phyloP scores from a whole-genome alignment of 1,139 yeast genomes.

The Pichia sp. region DNA sequence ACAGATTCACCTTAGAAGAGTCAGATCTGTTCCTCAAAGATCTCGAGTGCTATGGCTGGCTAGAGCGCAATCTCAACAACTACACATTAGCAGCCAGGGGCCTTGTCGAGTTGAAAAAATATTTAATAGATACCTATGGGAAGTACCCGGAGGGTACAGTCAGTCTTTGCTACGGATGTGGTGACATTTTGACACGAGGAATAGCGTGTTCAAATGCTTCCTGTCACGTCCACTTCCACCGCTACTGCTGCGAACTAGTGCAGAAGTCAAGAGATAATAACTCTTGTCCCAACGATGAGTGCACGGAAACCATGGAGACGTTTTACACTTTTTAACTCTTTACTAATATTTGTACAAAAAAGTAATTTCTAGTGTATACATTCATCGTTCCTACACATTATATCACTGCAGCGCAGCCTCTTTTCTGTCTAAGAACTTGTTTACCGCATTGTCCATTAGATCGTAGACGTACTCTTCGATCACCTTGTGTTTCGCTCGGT shows the following conservation, averaged over 20 bases:
- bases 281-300: constrained; percentile 31
- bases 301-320: constrained; percentile 22
- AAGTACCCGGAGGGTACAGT: constrained; percentile 39
- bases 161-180: constrained; percentile 49
- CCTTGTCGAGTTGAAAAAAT: constrained; percentile 46
- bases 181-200: constrained; percentile 56
- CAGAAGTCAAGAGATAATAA: constrained; percentile 32
- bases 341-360: neutral
- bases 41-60: constrained; percentile 54
- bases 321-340: constrained; percentile 17
- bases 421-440: constrained; percentile 47
- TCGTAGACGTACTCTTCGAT: constrained; percentile 85
- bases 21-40: constrained; percentile 36
- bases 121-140: constrained; percentile 40
- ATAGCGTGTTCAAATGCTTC: constrained; percentile 35
- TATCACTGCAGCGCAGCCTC: constrained; percentile 19
- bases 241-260: constrained; percentile 41
- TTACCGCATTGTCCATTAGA: constrained; percentile 79
- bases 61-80: constrained; percentile 32
- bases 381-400: neutral
- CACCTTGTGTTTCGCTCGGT: constrained; percentile 63
- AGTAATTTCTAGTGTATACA: neutral
- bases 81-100: constrained; percentile 39
- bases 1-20: constrained; percentile 25
- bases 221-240: constrained; percentile 46